A percentile compares a stretch with the other conserved stretches of the same genome.
These are phyloP conservation scores for Sporobolus alterniflorus DNA, from an alignment of 202 grass and related monocot species.

Conservation along the genomic window DNA sequence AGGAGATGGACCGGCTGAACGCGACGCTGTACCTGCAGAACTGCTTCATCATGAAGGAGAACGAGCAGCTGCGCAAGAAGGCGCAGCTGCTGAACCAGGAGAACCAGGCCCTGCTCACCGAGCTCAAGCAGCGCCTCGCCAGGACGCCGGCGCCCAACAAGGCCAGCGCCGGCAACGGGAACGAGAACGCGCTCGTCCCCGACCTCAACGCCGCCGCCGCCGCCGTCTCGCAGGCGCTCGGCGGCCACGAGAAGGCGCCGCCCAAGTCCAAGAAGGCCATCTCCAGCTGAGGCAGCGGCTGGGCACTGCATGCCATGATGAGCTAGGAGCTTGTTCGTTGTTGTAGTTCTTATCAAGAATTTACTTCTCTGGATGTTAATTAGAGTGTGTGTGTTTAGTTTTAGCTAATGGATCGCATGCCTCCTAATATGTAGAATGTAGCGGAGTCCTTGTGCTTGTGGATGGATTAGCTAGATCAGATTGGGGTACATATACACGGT, in stretches of 20 bases:
- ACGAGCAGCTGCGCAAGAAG: conserved; percentile 96
- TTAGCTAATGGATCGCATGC: conserved; percentile 31
- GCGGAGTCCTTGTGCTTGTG: conserved; percentile 23
- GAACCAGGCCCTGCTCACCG: conserved; percentile 76
- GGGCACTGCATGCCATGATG: neutral
- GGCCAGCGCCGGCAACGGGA: conserved; percentile 35
- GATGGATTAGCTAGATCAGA: conserved; percentile 42
- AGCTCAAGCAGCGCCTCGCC: conserved; percentile 80
- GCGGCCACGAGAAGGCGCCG: conserved; percentile 34
- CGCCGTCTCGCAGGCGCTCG: conserved; percentile 28
- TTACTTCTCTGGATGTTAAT: conserved; percentile 34
- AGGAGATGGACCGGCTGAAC: conserved; percentile 85
- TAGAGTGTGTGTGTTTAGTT: conserved; percentile 36
- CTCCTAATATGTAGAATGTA: conserved; percentile 6
- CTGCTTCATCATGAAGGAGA: conserved; percentile 95
- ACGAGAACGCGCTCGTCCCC: conserved; percentile 22
- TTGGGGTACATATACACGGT: conserved; percentile 49
- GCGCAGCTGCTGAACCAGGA: conserved; percentile 89
- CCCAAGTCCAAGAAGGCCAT: conserved; percentile 36
- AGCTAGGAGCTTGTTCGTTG: conserved; percentile 12
- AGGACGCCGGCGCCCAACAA: conserved; percentile 29
- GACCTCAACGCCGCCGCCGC: conserved; percentile 70
- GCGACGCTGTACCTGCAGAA: conserved; percentile 91
- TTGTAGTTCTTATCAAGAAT: conserved; percentile 19
- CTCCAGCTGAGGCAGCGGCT: conserved; percentile 37